Evolutionary conservation across 352 stramenopile genomes (phyloP).

Genomic region (Phytopythium oedochilum): DNA sequence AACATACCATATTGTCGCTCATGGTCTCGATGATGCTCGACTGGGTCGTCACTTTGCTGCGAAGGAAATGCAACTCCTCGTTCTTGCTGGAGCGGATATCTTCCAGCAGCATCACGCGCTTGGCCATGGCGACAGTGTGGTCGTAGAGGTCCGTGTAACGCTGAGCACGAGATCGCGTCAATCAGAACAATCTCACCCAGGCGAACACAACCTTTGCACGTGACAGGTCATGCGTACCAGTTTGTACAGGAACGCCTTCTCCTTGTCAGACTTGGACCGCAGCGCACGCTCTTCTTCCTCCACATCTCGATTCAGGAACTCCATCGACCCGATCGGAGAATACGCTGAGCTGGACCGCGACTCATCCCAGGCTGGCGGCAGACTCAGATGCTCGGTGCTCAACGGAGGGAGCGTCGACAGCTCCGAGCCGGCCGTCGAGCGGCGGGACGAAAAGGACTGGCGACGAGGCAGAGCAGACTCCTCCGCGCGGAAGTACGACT

Average conservation of each 20-base stretch:
- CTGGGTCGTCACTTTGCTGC: conserved; percentile 43
- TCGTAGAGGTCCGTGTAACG: conserved; percentile 70
- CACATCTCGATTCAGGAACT: conserved; percentile 58
- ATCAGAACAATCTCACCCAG: background rate
- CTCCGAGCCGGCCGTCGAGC: conserved; percentile 11
- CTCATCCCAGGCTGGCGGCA: conserved; percentile 8
- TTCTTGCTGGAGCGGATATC: conserved; percentile 26
- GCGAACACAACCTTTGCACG: too few species aligned
- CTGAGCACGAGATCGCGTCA: conserved; percentile 10
- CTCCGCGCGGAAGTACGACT: background rate
- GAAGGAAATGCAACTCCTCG: conserved; percentile 40
- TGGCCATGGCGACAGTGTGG: conserved; percentile 40
- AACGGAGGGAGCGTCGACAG: background rate
- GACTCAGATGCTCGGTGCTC: background rate
- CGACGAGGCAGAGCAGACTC: conserved; percentile 18
- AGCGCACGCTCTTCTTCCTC: conserved; percentile 58
- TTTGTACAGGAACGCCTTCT: conserved; percentile 70
- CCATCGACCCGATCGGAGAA: conserved; percentile 30
- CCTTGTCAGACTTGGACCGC: conserved; percentile 49
- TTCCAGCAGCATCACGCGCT: conserved; percentile 42
- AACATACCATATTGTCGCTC: conserved; percentile 33
- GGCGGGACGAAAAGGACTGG: conserved; percentile 9
- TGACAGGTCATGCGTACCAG: conserved; percentile 30
- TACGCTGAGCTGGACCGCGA: conserved; percentile 24
- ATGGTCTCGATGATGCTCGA: conserved; percentile 51